These are phyloP conservation scores for Phytophthora pseudosyringae DNA, from an alignment of 352 stramenopile genomes.

Conservation along the genomic window DNA sequence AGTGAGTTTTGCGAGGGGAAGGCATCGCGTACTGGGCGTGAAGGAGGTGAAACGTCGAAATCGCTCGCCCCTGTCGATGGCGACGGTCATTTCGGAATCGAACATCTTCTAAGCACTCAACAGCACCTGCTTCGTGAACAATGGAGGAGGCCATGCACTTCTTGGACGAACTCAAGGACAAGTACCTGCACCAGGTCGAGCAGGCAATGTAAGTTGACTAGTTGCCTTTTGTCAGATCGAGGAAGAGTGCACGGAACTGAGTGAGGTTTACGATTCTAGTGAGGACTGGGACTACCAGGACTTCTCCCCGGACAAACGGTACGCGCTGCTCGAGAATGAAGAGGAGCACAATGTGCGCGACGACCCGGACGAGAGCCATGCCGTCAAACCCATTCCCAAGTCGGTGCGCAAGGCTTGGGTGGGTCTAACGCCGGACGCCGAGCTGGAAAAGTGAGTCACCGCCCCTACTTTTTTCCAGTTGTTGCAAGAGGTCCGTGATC, in stretches of 20 bases:
- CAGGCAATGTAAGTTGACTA: constrained; percentile 51
- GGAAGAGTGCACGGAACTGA: neutral
- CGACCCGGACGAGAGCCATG: constrained; percentile 41
- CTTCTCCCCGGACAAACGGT: constrained; percentile 72
- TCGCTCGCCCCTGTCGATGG: neutral
- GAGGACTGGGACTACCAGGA: constrained; percentile 80
- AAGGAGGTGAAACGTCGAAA: constrained; percentile 10
- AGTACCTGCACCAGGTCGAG: constrained; percentile 64
- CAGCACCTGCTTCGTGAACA: constrained; percentile 3
- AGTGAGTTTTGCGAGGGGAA: constrained; percentile 5
- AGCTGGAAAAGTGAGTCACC: constrained; percentile 52
- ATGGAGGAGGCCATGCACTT: constrained; percentile 54
- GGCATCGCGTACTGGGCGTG: constrained; percentile 16
- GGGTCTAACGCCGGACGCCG: constrained; percentile 52
- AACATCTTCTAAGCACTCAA: constrained; percentile 10
- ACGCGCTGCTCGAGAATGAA: constrained; percentile 60
- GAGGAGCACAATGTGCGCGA: constrained; percentile 48
- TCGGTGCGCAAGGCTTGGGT: constrained; percentile 43
- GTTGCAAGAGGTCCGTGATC: neutral
- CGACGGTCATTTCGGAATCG: constrained; percentile 23
- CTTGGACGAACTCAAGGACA: constrained; percentile 64
- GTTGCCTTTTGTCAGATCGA: too few species aligned
- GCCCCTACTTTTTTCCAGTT: neutral
- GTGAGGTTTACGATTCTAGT: constrained; percentile 21
- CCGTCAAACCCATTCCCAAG: constrained; percentile 40